Conservation (phyloP, 768 basidiomycete genomes). For the Lyophyllum decastes region DNA sequence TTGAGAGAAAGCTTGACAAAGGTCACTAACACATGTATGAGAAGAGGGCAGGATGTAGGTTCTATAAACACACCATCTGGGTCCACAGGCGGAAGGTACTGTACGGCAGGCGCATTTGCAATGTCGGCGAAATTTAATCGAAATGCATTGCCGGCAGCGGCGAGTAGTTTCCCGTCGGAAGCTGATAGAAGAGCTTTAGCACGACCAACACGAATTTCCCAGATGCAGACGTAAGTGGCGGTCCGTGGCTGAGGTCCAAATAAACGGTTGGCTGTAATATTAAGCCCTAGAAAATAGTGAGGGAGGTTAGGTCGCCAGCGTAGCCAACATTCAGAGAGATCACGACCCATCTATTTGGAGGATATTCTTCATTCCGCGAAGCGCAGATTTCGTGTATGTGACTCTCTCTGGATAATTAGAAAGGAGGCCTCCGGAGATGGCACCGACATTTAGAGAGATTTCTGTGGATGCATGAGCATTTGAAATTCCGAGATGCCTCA, state of each 20-base stretch:
- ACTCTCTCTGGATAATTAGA: constrained; percentile 46
- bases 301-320: neutral
- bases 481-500: neutral
- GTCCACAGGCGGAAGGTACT: constrained; percentile 60
- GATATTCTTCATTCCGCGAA: constrained; percentile 29
- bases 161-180: constrained; percentile 49
- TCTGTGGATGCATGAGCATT: constrained; percentile 44
- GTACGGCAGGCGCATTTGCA: constrained; percentile 78
- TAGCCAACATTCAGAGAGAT: neutral
- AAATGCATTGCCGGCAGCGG: constrained; percentile 58
- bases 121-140: constrained; percentile 71
- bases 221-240: constrained; percentile 87
- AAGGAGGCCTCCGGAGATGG: constrained; percentile 54
- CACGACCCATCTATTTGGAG: constrained; percentile 51
- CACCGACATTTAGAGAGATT: constrained; percentile 73
- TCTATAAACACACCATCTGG: constrained; percentile 69
- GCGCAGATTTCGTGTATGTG: constrained; percentile 24
- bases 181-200: constrained; percentile 60
- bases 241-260: constrained; percentile 89
- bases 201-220: constrained; percentile 81
- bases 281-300: constrained; percentile 53
- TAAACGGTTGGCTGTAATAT: constrained; percentile 81
- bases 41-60: neutral
- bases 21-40: constrained; percentile 57
- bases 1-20: constrained; percentile 72